phyloP scores from a whole-genome alignment of 1,139 yeast genomes.

The Lodderomyces jiufengensis region DNA sequence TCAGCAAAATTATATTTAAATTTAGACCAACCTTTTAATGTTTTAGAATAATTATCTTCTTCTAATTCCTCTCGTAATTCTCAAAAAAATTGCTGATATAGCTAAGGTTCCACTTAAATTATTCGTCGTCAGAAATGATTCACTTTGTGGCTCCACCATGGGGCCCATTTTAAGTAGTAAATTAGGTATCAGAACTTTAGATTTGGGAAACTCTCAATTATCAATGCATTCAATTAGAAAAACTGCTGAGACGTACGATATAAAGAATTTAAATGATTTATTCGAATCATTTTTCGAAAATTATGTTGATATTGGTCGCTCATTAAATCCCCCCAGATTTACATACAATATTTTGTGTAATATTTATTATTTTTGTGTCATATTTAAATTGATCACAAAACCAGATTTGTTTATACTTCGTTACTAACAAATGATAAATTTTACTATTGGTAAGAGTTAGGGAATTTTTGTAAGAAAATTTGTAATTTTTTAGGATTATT shows the following conservation, averaged over 20 bases:
- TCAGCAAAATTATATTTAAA: constrained; percentile 10
- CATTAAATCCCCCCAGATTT: too few relatives aligned
- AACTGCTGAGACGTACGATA: constrained; percentile 81
- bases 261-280: constrained; percentile 57
- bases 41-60: constrained; percentile 35
- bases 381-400: too few relatives aligned
- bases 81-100: constrained; percentile 61
- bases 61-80: constrained; percentile 48
- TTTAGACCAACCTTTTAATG: constrained; percentile 46
- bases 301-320: constrained; percentile 28
- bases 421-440: too few relatives aligned
- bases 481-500: too few relatives aligned
- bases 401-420: too few relatives aligned
- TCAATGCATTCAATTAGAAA: constrained; percentile 96
- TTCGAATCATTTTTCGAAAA: constrained; percentile 59
- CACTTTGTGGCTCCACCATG: constrained; percentile 95
- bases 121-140: constrained; percentile 87
- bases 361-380: too few relatives aligned
- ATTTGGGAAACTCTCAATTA: constrained; percentile 89
- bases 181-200: constrained; percentile 85
- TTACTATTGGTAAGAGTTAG: too few relatives aligned
- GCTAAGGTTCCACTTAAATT: constrained; percentile 64
- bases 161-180: constrained; percentile 92
- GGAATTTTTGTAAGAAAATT: too few relatives aligned
- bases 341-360: too few relatives aligned